Evolutionary conservation across 768 basidiomycete species (phyloP), one percentile per base, ranked within the genome.

Genomic region (Collybiopsis luxurians): DNA sequence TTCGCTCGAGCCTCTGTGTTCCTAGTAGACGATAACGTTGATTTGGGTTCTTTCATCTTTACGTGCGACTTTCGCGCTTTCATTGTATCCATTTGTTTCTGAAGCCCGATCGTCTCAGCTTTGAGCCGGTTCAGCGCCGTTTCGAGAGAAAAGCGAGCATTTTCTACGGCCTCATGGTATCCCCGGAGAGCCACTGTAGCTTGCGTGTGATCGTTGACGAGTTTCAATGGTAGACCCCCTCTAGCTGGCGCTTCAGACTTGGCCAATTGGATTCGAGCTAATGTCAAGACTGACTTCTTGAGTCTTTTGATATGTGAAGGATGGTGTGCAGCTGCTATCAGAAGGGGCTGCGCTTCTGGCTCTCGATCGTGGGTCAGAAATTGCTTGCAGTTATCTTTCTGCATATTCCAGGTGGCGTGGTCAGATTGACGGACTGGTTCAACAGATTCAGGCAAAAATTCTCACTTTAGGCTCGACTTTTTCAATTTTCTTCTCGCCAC

Each of bases 251-350:
- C 9, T 27, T 43, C 31, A 24, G 17, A 30, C 21, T 23, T 12
- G 21, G 52, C 23, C 13, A 54, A n/a, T 21, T 34, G 57, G 19
- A 36, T 39, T 10, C 39, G 58, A 7, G 59, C 54, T 53, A 56
- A 46, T 2, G 53, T 53, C 36, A 75, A 71, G 4, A 75, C 27
- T 2, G 70, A 61, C 47, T 64, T 67, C 2, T 69, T 65, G 12
- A 78, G 59, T 56, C 67, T 69, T 31, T 69, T 68, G 12, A 79
- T 53, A 42, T 71, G 59, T 1, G 65, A 55, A 0, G 77, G 79
- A 55, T 81, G 78, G 55, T 76, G 77, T 0, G 80, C 79, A 13
- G 79, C 80, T 26, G 79, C 76, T 24, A 79, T 66, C 2, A 78
- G 79, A 11, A 78, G 70, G 11, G 60, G 61, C 2, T 60, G 57